Percentiles rank a stretch among this genome's conserved stretches.
phyloP scores from a whole-genome alignment of 805 yeast genomes.

The Yamadazyma scolyti region DNA sequence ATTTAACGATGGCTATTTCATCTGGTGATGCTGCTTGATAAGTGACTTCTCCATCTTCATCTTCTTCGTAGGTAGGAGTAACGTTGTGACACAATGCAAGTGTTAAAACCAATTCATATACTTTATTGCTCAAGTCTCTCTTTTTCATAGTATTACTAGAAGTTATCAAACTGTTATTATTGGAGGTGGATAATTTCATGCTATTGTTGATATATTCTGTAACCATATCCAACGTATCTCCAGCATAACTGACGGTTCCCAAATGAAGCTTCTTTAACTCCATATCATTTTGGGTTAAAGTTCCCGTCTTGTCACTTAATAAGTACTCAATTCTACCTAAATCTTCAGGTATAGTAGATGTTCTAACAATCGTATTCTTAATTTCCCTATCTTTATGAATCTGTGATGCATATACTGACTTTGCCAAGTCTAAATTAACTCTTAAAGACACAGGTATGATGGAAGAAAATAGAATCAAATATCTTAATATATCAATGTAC shows the following conservation, averaged over 20 bases:
- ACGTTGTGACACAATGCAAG: conserved; percentile 96
- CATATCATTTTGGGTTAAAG: conserved; percentile 97
- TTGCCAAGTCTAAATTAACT: conserved; percentile 92
- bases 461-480: conserved; percentile 86
- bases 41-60: conserved; percentile 61
- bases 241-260: conserved; percentile 89
- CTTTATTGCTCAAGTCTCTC: conserved; percentile 68
- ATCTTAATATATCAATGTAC: conserved; percentile 90
- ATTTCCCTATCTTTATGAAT: conserved; percentile 84
- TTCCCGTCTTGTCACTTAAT: conserved; percentile 93
- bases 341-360: conserved; percentile 97
- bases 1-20: conserved; percentile 94
- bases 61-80: conserved; percentile 76
- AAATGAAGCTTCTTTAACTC: conserved; percentile 88
- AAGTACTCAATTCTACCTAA: conserved; percentile 92
- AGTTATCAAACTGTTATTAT: conserved; percentile 1
- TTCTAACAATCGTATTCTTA: conserved; percentile 86
- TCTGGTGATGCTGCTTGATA: conserved; percentile 99
- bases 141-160: conserved; percentile 35
- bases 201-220: conserved; percentile 53
- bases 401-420: conserved; percentile 92
- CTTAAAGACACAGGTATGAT: conserved; percentile 95
- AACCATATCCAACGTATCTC: conserved; percentile 89
- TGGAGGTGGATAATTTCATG: conserved; percentile 6
- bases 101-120: conserved; percentile 75